Evolutionary conservation across 2,329 filamentous ascomycete species (phyloP).

Genomic region (Xylariaceae sp.): DNA sequence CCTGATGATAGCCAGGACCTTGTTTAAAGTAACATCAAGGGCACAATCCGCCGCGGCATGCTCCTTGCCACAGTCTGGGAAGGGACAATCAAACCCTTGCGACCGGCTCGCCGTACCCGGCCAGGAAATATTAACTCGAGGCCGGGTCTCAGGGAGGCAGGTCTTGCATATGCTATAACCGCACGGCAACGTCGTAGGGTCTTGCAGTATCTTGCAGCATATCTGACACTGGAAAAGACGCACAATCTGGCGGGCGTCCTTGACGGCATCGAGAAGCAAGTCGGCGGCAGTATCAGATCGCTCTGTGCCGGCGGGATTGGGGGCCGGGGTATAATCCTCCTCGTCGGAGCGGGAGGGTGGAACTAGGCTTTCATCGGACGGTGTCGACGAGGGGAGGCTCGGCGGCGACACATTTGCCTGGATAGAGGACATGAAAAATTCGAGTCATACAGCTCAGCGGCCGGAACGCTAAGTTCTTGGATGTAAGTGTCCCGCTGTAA

Average conservation of each 20-base stretch:
- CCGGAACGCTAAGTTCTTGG: background rate
- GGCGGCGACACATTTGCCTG: slow-evolving; percentile 27
- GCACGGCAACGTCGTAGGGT: slow-evolving; percentile 80
- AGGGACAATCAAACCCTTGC: slow-evolving; percentile 77
- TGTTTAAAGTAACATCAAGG: slow-evolving; percentile 76
- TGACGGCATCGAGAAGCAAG: slow-evolving; percentile 52
- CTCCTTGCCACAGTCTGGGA: slow-evolving; percentile 67
- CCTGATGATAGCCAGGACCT: slow-evolving; percentile 67
- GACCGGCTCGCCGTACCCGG: slow-evolving; percentile 70
- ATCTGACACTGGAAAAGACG: slow-evolving; percentile 77
- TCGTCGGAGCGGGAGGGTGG: slow-evolving; percentile 26
- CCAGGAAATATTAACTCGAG: slow-evolving; percentile 76
- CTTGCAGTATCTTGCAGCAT: slow-evolving; percentile 71
- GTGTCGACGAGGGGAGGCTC: slow-evolving; percentile 30
- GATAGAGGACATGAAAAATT: slow-evolving; percentile 40
- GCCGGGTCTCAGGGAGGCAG: slow-evolving; percentile 73
- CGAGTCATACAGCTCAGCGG: slow-evolving; percentile 11
- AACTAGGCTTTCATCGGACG: slow-evolving; percentile 25
- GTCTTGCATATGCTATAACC: slow-evolving; percentile 76
- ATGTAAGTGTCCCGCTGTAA: too few relatives aligned
- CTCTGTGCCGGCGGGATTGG: slow-evolving; percentile 30
- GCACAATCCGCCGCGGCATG: slow-evolving; percentile 80
- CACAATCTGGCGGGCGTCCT: slow-evolving; percentile 68
- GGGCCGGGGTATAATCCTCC: slow-evolving; percentile 23
- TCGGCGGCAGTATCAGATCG: slow-evolving; percentile 27